phyloP scores from a whole-genome alignment of 139 green algal species.

The Eudorina sp. region DNA sequence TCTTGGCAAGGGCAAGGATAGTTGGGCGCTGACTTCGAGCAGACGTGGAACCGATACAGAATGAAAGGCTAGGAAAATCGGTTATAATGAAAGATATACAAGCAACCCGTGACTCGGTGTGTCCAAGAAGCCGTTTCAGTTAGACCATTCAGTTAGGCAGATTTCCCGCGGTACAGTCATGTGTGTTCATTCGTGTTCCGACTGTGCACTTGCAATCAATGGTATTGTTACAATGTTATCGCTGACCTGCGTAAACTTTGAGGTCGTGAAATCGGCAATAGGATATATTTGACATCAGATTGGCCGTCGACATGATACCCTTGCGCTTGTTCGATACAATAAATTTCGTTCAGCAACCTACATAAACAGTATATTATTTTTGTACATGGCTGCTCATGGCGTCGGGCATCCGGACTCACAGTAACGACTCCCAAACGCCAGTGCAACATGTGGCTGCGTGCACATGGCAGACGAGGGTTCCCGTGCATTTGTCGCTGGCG shows the following conservation, averaged over 20 bases:
- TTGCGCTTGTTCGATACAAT: not conserved
- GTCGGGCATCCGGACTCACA: not conserved
- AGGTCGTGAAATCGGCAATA: not conserved
- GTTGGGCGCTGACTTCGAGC: not conserved
- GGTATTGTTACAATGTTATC: too few species aligned
- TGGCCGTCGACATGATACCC: not conserved
- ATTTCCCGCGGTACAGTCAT: too few species aligned
- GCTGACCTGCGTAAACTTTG: not conserved
- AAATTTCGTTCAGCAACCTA: not conserved
- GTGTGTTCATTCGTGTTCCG: too few species aligned
- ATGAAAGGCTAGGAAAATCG: not conserved
- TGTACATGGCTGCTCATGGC: not conserved
- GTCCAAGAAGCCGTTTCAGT: not conserved
- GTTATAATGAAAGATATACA: not conserved
- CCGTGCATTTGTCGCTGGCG: conserved; percentile 44
- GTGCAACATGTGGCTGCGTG: not conserved
- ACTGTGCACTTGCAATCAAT: too few species aligned
- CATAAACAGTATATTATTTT: too few species aligned
- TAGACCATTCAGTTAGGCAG: too few species aligned
- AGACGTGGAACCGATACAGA: not conserved
- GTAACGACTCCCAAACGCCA: not conserved
- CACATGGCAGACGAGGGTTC: conserved; percentile 33
- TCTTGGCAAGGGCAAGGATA: not conserved
- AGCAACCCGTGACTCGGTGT: not conserved
- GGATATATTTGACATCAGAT: not conserved